Percentiles rank a stretch among this genome's conserved stretches.
Evolutionary conservation across 805 yeast genomes (phyloP).

Genomic region (Groenewaldozyma salmanticensis): DNA sequence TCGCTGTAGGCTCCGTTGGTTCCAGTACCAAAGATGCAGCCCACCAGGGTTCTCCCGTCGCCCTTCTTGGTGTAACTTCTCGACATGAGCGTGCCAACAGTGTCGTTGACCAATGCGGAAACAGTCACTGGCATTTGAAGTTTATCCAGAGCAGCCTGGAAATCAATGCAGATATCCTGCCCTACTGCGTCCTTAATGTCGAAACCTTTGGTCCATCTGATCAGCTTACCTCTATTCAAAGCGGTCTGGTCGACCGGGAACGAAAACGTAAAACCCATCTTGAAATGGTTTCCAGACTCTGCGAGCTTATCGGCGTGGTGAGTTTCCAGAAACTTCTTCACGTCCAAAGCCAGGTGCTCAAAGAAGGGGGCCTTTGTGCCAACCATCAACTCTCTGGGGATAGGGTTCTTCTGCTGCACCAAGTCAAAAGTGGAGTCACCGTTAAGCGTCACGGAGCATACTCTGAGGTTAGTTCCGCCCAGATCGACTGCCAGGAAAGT

Average conservation of each 20-base stretch:
- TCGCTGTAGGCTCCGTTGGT: conserved; percentile 95
- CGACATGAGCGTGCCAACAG: conserved; percentile 87
- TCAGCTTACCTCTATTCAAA: conserved; percentile 64
- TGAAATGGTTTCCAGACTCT: conserved; percentile 30
- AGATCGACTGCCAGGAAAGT: conserved; percentile 81
- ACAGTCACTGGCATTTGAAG: conserved; percentile 49
- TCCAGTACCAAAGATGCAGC: conserved; percentile 95
- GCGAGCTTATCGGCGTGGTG: conserved; percentile 46
- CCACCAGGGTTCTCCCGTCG: conserved; percentile 69
- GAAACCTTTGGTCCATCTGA: conserved; percentile 97
- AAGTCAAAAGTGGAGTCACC: conserved; percentile 62
- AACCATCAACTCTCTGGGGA: conserved; percentile 67
- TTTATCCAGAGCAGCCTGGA: conserved; percentile 60
- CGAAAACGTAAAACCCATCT: conserved; percentile 87
- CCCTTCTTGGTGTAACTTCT: conserved; percentile 64
- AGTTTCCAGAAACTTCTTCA: conserved; percentile 52
- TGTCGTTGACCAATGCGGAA: conserved; percentile 89
- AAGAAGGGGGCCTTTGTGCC: conserved; percentile 61
- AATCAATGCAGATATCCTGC: conserved; percentile 62
- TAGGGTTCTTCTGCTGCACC: conserved; percentile 65
- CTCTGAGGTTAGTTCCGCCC: conserved; percentile 95
- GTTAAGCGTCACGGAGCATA: conserved; percentile 68
- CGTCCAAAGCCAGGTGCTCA: conserved; percentile 61
- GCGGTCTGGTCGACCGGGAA: conserved; percentile 88
- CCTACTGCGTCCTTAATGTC: conserved; percentile 79